These are phyloP conservation scores for Ceratobasidium sp. DNA, from an alignment of 1,284 basidiomycete species.

Conservation along the genomic window DNA sequence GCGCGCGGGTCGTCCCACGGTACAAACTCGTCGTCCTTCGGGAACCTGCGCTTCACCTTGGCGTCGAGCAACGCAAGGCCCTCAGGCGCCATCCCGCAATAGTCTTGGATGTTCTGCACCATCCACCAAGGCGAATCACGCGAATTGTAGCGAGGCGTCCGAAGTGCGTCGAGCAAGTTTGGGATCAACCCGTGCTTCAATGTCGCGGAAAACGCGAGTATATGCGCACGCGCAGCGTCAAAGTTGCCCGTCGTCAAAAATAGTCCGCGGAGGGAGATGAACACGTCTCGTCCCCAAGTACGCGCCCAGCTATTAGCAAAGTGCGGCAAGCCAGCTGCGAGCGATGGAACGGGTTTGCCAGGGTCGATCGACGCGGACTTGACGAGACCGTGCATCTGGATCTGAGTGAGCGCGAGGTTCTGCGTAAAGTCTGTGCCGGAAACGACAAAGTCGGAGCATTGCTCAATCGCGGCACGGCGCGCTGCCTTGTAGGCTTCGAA, in stretches of 20 bases:
- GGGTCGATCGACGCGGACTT: constrained; percentile 86
- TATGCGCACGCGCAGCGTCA: constrained; percentile 84
- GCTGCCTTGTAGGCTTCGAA: constrained; percentile 92
- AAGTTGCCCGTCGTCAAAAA: constrained; percentile 94
- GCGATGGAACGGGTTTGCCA: constrained; percentile 72
- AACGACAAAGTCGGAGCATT: constrained; percentile 84
- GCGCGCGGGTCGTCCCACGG: constrained; percentile 88
- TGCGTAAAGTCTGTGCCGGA: constrained; percentile 90
- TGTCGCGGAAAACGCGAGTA: constrained; percentile 88
- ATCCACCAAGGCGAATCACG: constrained; percentile 98
- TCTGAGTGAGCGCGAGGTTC: constrained; percentile 82
- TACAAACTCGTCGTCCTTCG: constrained; percentile 93
- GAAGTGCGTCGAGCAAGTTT: constrained; percentile 88
- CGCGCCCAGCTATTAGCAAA: constrained; percentile 91
- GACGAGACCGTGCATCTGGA: constrained; percentile 93
- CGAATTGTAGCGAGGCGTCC: constrained; percentile 89
- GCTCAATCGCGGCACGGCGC: constrained; percentile 81
- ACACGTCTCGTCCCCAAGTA: constrained; percentile 97
- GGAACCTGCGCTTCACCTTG: constrained; percentile 89
- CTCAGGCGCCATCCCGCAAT: constrained; percentile 83
- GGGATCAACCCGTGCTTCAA: constrained; percentile 87
- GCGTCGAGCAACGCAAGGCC: constrained; percentile 85
- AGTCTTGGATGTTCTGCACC: constrained; percentile 98
- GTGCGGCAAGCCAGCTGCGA: constrained; percentile 95
- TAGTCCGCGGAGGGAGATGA: constrained; percentile 90